Evolutionary conservation across 192 early-diverging fungal genomes (phyloP), one percentile per base, ranked within the genome.

Genomic region (Thoreauomyces humboldtii): DNA sequence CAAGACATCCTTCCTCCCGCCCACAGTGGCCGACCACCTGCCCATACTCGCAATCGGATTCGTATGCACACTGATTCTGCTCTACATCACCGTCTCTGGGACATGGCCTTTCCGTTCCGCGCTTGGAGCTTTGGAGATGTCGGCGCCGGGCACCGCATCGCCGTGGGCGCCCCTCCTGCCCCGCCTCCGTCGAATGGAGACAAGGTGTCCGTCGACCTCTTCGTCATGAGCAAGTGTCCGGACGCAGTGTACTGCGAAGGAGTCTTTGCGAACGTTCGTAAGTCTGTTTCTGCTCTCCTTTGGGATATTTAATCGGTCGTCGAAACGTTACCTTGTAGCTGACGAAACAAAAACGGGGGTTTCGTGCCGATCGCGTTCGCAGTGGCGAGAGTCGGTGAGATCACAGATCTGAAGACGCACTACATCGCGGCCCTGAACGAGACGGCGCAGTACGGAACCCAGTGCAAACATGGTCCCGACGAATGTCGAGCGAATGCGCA

Each of bases 151-250:
- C n/a, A n/a, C 44, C 44, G 12, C 25, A 17, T 46, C 12, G 4
- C 44, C 2, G 44, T 17, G 19, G 4, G 14, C 12, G 44, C 44
- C 25, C 44, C n/a, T 6, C 2, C n/a, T 6, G n/a, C 38, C 38
- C 11, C 44, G 44, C 44, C 44, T 2, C 19, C 4, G 4, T 7
- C 5, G 50, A 14, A 7, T 31, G 31, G 22, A 12, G 27, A 61
- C 31, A 50, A 41, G 35, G 81, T 88, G 24, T 63, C 54, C 0
- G 78, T 88, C 1, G 84, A 86, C 50, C 71, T 89, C 41, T 88
- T 88, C 61, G 88, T 89, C 19, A 89, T 89, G 88, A 85, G 84
- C 21, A 77, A 85, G 27, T 89, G 88, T 45, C 88, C 88, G 7
- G 63, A 65, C 43, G 63, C 63, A 19, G 53, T 56, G 27, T 56